phyloP scores from a whole-genome alignment of 495 filamentous ascomycete genomes.

The Aspergillus leporis region DNA sequence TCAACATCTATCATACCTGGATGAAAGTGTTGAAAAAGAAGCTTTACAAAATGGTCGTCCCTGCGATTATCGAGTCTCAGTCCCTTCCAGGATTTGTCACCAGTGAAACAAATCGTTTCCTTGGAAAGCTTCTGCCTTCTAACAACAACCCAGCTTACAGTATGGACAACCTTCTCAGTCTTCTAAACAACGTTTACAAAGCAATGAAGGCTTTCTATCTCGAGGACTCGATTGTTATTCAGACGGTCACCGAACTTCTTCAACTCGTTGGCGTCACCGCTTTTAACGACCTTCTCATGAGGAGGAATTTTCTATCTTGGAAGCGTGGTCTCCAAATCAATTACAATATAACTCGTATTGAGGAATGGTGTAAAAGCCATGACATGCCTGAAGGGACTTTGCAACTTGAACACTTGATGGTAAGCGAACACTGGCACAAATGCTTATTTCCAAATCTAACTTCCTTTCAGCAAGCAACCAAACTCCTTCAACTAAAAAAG shows the following conservation, averaged over 20 bases:
- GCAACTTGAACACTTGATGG: conserved; percentile 98
- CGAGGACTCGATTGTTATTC: conserved; percentile 92
- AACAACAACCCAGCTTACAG: conserved; percentile 90
- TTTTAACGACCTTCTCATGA: conserved; percentile 98
- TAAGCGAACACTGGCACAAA: conserved; percentile 32
- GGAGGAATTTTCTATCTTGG: conserved; percentile 98
- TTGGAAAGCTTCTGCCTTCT: conserved; percentile 89
- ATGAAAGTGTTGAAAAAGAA: conserved; percentile 99
- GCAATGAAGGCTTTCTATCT: conserved; percentile 98
- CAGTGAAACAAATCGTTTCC: conserved; percentile 95
- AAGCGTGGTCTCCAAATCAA: conserved; percentile 99
- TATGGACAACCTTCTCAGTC: conserved; percentile 97
- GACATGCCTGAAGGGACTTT: conserved; percentile 99
- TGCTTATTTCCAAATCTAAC: conserved; percentile 28
- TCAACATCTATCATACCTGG: conserved; percentile 99
- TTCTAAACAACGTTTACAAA: conserved; percentile 96
- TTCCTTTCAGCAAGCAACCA: conserved; percentile 81
- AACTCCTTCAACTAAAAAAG: conserved; percentile 98
- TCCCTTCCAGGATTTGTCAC: conserved; percentile 98
- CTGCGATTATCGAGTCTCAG: conserved; percentile 98
- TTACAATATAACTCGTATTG: conserved; percentile 99
- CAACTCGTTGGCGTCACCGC: conserved; percentile 95
- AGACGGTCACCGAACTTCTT: conserved; percentile 92
- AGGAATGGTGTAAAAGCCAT: conserved; percentile 99
- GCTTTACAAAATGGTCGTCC: conserved; percentile 98